Base-by-base conservation (phyloP, 805 yeast genomes). In the Citeromyces matritensis region DNA sequence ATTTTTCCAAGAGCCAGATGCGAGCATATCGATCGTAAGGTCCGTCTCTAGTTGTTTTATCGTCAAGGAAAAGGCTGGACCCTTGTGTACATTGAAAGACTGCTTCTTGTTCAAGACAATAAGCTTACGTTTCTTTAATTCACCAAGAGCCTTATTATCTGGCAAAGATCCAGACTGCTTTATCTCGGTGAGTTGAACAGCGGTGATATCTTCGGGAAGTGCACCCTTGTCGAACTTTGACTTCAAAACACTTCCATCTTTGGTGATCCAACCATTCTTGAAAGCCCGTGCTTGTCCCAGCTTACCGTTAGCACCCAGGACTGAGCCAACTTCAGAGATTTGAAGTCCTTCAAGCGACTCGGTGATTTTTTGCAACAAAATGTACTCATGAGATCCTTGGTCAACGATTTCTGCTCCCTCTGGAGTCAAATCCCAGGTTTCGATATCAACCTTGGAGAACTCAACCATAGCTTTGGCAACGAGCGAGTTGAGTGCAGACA, bases 271-370 rank as follows among this genome's bases (percentile, higher is more conserved):
- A 27, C 94, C 93, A 54, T 86, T 86, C 57, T 85, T 88, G 69
- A 91, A 93, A 11, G 97, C 99, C 47, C 86, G 76, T 43, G 94
- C 94, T 60, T 91, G 98, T 39, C 98, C 99, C 40, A 88, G 67
- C 44, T 77, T 76, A 39, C 96, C 97, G 37, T 73, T 73, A 32
- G 73, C 60, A 35, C 96, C 96, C 57, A 88, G 62, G 41, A 77
- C 68, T 34, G 73, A 51, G 30, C 58, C 58, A 33, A 80, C 82
- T 33, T 88, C 96, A 15, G 79, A 52, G 43, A 91, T 75, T 48
- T 80, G 82, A 45, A 91, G 65, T 24, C 88, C 85, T 35, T 80
- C 94, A 31, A 86, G 55, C 30, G 77, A 62, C 43, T 73, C 67
- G 34, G 80, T 62, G 29, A 91, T 84, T 49, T 76, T 82, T 33